Percentiles rank a stretch among this genome's conserved stretches.
Conservation (phyloP, 2,329 filamentous ascomycete species). For the Exophiala bonariae region DNA sequence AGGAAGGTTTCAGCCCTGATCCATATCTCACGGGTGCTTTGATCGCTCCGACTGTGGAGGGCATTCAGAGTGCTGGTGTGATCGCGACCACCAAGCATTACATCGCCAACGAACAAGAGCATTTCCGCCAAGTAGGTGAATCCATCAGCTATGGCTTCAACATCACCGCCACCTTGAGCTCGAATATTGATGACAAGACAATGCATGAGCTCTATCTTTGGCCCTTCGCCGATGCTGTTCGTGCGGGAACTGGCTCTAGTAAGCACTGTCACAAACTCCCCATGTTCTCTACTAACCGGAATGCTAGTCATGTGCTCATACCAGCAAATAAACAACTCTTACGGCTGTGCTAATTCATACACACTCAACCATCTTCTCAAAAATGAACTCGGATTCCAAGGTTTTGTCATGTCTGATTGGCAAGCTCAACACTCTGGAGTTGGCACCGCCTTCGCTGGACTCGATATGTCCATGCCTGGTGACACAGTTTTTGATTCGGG, state of each 20-base stretch:
- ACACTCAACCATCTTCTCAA: slow-evolving; percentile 65
- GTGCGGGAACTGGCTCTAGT: slow-evolving; percentile 62
- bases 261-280: neutral
- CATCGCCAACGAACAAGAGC: slow-evolving; percentile 72
- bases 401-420: slow-evolving; percentile 73
- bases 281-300: neutral
- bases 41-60: slow-evolving; percentile 71
- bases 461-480: slow-evolving; percentile 84
- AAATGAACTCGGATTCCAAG: slow-evolving; percentile 72
- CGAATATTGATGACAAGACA: slow-evolving; percentile 64
- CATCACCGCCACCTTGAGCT: slow-evolving; percentile 61
- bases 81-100: slow-evolving; percentile 82
- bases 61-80: slow-evolving; percentile 78
- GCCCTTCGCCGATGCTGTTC: slow-evolving; percentile 66
- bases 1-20: slow-evolving; percentile 64
- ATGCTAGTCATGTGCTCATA: slow-evolving; percentile 65
- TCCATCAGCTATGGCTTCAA: slow-evolving; percentile 61
- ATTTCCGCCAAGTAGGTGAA: slow-evolving; percentile 65
- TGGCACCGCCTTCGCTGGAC: slow-evolving; percentile 63
- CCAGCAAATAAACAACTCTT: slow-evolving; percentile 69
- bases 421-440: slow-evolving; percentile 72
- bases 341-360: slow-evolving; percentile 65
- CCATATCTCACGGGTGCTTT: slow-evolving; percentile 72
- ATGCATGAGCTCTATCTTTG: slow-evolving; percentile 65
- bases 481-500: slow-evolving; percentile 77